A percentile compares a stretch with the other conserved stretches of the same genome.
These are phyloP conservation scores for Ceratobasidium sp. DNA, from an alignment of 1,284 basidiomycete genomes.

Conservation along the genomic window DNA sequence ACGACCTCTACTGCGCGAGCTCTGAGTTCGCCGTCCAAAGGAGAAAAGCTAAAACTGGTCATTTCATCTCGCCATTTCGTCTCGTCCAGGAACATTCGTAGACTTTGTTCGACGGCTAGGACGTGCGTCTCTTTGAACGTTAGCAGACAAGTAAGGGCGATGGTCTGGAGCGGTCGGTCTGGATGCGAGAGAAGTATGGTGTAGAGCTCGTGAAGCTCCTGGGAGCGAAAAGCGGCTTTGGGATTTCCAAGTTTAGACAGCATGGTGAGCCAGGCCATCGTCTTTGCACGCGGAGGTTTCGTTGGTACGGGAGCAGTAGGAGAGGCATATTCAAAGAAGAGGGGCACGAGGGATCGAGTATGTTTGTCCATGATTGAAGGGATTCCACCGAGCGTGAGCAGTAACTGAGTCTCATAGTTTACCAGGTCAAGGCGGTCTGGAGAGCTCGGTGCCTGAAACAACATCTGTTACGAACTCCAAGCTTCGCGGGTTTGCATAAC, in stretches of 20 bases:
- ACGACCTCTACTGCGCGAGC: slow-evolving; percentile 77
- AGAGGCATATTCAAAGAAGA: slow-evolving; percentile 73
- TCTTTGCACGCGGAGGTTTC: slow-evolving; percentile 65
- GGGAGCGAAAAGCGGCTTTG: slow-evolving; percentile 80
- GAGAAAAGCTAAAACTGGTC: slow-evolving; percentile 69
- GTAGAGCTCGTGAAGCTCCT: slow-evolving; percentile 75
- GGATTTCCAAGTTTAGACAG: slow-evolving; percentile 93
- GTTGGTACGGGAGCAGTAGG: slow-evolving; percentile 53
- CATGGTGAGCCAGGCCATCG: slow-evolving; percentile 82
- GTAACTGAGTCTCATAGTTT: slow-evolving; percentile 84
- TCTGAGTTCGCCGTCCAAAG: slow-evolving; percentile 63
- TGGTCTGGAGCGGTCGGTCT: slow-evolving; percentile 80
- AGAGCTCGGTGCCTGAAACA: slow-evolving; percentile 64
- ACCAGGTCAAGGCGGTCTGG: slow-evolving; percentile 76
- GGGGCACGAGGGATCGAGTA: slow-evolving; percentile 80
- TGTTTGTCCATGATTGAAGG: slow-evolving; percentile 82
- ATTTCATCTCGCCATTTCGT: slow-evolving; percentile 91
- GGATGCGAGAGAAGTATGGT: slow-evolving; percentile 84
- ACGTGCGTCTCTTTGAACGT: slow-evolving; percentile 85
- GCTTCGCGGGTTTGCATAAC: neutral
- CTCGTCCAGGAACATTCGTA: slow-evolving; percentile 83
- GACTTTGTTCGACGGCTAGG: slow-evolving; percentile 70
- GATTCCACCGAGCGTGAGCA: slow-evolving; percentile 73
- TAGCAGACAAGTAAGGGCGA: slow-evolving; percentile 82
- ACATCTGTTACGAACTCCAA: neutral